Base-by-base conservation (phyloP, 1,284 basidiomycete species). In the Cystobasidiaceae sp. region DNA sequence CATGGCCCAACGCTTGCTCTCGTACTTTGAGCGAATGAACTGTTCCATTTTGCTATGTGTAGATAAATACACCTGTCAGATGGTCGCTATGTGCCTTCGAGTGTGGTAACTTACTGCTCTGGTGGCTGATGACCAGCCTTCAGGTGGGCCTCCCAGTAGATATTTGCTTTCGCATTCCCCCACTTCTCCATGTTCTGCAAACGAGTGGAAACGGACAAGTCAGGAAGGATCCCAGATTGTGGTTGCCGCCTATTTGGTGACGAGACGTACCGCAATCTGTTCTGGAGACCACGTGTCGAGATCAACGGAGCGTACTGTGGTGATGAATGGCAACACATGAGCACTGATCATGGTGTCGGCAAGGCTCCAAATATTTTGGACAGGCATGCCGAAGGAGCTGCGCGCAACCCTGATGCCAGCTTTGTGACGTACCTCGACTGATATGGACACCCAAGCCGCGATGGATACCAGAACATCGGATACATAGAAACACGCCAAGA, bases 361-460 rank as follows among this genome's bases (percentile, higher is more conserved):
- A n/a, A n/a, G n/a, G n/a, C 19, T 21, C 6, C 13, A 25, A 2
- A 46, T 25, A 23, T 17, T 13, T 13, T 19, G 45, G n/a, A n/a
- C n/a, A 2, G 13, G 11, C 23, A 46, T 46, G n/a, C 21, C 3
- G 37, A 39, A 13, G 7, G 23, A n/a, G n/a, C n/a, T n/a, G n/a
- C n/a, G n/a, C n/a, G n/a, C n/a, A n/a, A n/a, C n/a, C n/a, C n/a
- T n/a, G n/a, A n/a, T n/a, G n/a, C n/a, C 11, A 39, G 11, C 11
- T 11, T 39, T 19, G 17, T 34, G 25, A 59, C 75, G 60, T 32
- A 79, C 79, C 78, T 75, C 88, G 89, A 78, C 88, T 89, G 77
- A 96, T 94, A 77, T 98, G 96, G 0, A 94, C 97, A 68, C 96
- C 96, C 91, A 98, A 94, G 32, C 90, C 88, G 41, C 96, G 87